Evolutionary conservation across 139 green algal genomes (phyloP).

Genomic region (Marvania coccoides): DNA sequence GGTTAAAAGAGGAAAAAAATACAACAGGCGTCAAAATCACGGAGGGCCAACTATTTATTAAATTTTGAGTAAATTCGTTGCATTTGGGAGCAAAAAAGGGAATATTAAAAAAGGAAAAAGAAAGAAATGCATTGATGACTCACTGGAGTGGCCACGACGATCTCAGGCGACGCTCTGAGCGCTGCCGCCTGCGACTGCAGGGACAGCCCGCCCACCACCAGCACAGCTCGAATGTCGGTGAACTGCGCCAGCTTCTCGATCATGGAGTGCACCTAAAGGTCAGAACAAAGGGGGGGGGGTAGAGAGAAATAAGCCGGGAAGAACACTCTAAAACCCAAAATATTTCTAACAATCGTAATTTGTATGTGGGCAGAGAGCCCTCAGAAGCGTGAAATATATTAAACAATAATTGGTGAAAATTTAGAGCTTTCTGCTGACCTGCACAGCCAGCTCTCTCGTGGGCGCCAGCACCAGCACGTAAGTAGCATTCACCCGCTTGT

Average conservation of each 20-base stretch:
- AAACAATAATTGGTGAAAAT: not conserved
- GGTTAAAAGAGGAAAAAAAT: not conserved
- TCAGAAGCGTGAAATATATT: too few species aligned
- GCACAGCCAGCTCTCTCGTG: constrained; percentile 88
- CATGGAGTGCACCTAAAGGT: constrained; percentile 85
- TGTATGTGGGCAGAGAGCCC: too few species aligned
- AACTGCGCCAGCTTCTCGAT: constrained; percentile 86
- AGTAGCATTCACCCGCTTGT: constrained; percentile 50
- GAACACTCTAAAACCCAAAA: too few species aligned
- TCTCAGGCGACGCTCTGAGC: constrained; percentile 67
- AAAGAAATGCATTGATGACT: not conserved
- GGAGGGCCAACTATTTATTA: not conserved
- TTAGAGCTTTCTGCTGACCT: constrained; percentile 48
- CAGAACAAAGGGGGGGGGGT: not conserved
- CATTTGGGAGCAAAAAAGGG: not conserved
- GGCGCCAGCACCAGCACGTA: constrained; percentile 80
- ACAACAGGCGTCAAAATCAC: not conserved
- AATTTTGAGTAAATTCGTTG: not conserved
- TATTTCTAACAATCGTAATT: too few species aligned
- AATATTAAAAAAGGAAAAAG: not conserved
- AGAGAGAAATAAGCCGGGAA: not conserved
- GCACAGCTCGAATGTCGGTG: constrained; percentile 76
- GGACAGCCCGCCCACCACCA: constrained; percentile 92
- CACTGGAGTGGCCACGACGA: constrained; percentile 91
- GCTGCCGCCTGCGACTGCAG: constrained; percentile 72